Conservation (phyloP, 495 filamentous ascomycete species). For the Tirmania nivea region DNA sequence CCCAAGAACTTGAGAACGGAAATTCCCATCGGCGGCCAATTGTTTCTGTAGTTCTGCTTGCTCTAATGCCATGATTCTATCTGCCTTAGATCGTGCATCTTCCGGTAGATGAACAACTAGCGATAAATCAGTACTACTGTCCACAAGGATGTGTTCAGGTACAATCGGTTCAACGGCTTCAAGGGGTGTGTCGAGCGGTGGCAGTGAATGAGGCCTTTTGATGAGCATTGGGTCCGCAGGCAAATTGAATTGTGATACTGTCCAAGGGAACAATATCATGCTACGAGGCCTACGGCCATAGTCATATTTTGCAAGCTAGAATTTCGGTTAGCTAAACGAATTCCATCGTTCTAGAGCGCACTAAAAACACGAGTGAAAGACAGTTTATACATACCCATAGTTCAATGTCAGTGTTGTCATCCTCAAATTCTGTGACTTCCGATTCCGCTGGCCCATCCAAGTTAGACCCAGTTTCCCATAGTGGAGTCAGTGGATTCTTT, state of each 20-base stretch:
- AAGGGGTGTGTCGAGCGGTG: conserved; percentile 1
- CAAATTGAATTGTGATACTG: conserved; percentile 1
- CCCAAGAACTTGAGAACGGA: too few relatives aligned
- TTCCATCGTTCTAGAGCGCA: conserved; percentile 8
- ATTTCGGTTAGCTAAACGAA: conserved; percentile 14
- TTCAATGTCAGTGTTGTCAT: not conserved
- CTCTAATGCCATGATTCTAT: not conserved
- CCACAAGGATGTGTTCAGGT: not conserved
- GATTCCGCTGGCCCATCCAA: not conserved
- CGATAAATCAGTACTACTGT: not conserved
- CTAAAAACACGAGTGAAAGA: not conserved
- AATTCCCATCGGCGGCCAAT: too few relatives aligned
- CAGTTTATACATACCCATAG: not conserved
- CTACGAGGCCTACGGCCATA: conserved; percentile 41
- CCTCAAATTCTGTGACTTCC: not conserved
- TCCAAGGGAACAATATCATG: conserved; percentile 30
- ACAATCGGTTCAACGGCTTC: not conserved
- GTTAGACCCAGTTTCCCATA: not conserved
- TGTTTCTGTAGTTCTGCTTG: not conserved
- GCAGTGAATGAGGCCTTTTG: conserved; percentile 10
- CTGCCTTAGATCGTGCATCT: not conserved
- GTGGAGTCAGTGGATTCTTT: not conserved
- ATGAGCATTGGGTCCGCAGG: not conserved
- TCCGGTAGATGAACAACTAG: not conserved
- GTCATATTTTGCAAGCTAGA: not conserved